Base-by-base conservation (phyloP, 352 stramenopile species). In the Halophytophthora polymorphica region DNA sequence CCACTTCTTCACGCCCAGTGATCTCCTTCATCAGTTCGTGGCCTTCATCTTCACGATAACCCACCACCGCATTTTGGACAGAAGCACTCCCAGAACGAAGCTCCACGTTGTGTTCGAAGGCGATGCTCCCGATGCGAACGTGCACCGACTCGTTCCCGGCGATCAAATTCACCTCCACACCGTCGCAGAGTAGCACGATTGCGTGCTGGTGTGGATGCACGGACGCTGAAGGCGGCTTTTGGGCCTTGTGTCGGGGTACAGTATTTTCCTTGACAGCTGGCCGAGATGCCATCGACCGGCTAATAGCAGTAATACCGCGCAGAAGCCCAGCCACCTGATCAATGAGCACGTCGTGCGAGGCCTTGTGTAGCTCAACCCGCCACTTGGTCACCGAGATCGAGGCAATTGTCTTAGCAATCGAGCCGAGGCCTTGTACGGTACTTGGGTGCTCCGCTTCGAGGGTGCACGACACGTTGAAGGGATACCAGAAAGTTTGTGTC, bases 11-110 rank as follows among this genome's bases (percentile, higher is more conserved):
- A 3, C 44, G 54, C 15, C 52, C 40, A 17, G 29, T 47, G 11
- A 45, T 39, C 15, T 46, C 39, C 14, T 53, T 44, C 17, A 36
- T 54, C 2, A 33, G 17, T n/a, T 43, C 28, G 21, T 23, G 17
- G 4, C 19, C 43, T 38, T 46, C 28, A 4, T 41, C 37, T 31
- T 34, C 46, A 33, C 71, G 70, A 46, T 71, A 72, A 5, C 74
- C 83, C 10, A 82, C 58, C 0, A 76, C 79, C 12, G 87, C 22
- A 46, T 88, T 91, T 38, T 92, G 76, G 45, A 92, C 19, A 7
- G 57, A 78, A 23, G 82, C 76, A 31, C 37, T 64, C 0, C 81
- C 79, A 6, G 52, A 52, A 10, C 53, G 48, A 11, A 58, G 53
- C 0, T 18, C 34, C 19, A 37, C 37, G 17, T 66, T 64, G 46